These are phyloP conservation scores for Vigna reflexopilosa DNA, from an alignment of 306 rosid species.

Conservation along the genomic window DNA sequence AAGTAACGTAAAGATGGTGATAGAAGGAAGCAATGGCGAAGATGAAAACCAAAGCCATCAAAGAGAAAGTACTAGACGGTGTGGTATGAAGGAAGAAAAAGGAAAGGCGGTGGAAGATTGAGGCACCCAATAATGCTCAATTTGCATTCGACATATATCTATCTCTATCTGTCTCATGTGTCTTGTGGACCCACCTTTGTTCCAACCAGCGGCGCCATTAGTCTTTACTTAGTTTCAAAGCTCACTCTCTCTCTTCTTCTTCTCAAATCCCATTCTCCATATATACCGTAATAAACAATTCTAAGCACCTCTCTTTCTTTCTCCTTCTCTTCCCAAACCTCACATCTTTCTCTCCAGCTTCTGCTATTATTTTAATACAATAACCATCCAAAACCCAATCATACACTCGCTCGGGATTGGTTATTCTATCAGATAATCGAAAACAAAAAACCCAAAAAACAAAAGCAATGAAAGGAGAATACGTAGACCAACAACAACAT, in stretches of 20 bases:
- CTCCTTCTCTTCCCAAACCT: neutral
- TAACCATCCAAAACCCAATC: conserved; percentile 36
- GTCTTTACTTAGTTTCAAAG: conserved; percentile 81
- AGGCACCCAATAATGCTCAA: conserved; percentile 49
- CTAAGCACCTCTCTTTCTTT: conserved; percentile 36
- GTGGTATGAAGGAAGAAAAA: neutral
- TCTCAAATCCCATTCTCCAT: neutral
- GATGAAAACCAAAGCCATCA: no score
- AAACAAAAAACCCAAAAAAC: neutral
- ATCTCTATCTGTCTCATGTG: conserved; percentile 44
- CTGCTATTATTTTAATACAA: neutral
- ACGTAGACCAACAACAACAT: conserved; percentile 53
- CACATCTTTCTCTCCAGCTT: neutral
- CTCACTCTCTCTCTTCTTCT: conserved; percentile 47
- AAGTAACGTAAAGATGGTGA: no score
- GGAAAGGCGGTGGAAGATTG: conserved; percentile 59
- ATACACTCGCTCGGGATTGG: conserved; percentile 31
- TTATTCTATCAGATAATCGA: neutral
- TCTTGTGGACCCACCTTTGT: conserved; percentile 55
- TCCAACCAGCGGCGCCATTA: conserved; percentile 84
- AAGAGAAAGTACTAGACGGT: no score
- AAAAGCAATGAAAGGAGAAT: conserved; percentile 69
- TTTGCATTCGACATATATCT: conserved; percentile 38
- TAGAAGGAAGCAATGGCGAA: no score
- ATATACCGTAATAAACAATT: conserved; percentile 49